These are phyloP conservation scores for Lecanicillium sp. DNA, from an alignment of 2,329 filamentous ascomycete species.

Conservation along the genomic window DNA sequence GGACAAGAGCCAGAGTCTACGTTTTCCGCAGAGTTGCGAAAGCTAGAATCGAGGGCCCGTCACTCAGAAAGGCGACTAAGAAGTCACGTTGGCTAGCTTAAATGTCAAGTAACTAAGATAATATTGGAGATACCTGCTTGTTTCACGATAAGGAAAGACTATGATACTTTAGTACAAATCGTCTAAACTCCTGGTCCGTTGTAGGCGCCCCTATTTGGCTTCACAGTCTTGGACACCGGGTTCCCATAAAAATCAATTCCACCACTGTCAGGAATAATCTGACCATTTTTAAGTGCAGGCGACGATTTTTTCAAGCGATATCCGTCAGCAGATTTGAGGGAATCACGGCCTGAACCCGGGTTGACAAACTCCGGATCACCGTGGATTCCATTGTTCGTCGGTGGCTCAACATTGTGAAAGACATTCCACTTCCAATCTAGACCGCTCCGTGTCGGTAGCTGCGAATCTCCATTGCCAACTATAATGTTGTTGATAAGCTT, in stretches of 20 bases:
- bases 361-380: conserved; percentile 12
- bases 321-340: conserved; percentile 10
- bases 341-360: conserved; percentile 6
- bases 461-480: conserved; percentile 14
- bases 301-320: conserved; percentile 12
- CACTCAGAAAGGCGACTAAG: conserved; percentile 1
- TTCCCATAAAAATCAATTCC: conserved; percentile 15
- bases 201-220: conserved; percentile 16
- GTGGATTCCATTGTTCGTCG: conserved; percentile 10
- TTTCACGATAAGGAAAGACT: too few species aligned
- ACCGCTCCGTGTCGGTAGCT: conserved; percentile 10
- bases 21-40: conserved; percentile 9
- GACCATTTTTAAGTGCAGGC: conserved; percentile 12
- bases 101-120: too few species aligned
- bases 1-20: conserved; percentile 3
- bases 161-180: background rate
- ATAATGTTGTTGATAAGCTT: conserved; percentile 18
- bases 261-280: conserved; percentile 12
- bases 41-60: conserved; percentile 8
- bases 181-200: conserved; percentile 10
- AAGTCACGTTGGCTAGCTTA: background rate
- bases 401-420: conserved; percentile 13
- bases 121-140: too few species aligned
- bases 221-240: conserved; percentile 7
- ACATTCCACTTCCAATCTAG: conserved; percentile 15